phyloP scores from a whole-genome alignment of 1,284 basidiomycete species.

The Heliocybe sulcata region DNA sequence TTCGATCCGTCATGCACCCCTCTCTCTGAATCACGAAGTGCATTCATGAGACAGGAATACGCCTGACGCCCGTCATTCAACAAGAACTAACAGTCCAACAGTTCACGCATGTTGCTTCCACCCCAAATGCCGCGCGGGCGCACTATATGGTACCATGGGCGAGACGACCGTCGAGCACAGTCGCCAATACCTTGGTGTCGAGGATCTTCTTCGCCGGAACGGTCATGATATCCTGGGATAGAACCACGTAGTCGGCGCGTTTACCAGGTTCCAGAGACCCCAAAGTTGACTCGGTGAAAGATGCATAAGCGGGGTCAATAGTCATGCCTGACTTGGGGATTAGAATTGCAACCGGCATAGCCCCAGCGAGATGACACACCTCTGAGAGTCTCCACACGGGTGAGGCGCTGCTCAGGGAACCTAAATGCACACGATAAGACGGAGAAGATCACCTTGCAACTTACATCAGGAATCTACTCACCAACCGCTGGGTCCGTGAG shows the following conservation, averaged over 20 bases:
- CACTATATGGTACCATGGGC: slow-evolving; percentile 48
- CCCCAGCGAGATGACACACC: slow-evolving; percentile 27
- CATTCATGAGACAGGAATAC: background rate
- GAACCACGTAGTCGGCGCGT: slow-evolving; percentile 75
- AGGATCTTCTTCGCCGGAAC: slow-evolving; percentile 57
- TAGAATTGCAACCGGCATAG: background rate
- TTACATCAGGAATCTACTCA: slow-evolving; percentile 23
- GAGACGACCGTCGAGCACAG: slow-evolving; percentile 71
- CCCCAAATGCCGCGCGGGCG: background rate
- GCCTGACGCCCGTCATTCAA: background rate
- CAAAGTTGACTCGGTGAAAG: slow-evolving; percentile 68
- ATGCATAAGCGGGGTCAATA: slow-evolving; percentile 79
- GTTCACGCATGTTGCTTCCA: background rate
- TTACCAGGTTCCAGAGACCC: slow-evolving; percentile 76
- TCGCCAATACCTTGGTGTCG: slow-evolving; percentile 63
- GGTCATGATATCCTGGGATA: slow-evolving; percentile 79
- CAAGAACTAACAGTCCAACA: background rate
- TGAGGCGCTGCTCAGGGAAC: slow-evolving; percentile 78
- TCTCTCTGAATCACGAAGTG: background rate
- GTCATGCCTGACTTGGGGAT: slow-evolving; percentile 45
- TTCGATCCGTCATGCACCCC: background rate
- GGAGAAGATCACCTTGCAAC: background rate
- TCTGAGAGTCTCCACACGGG: slow-evolving; percentile 64
- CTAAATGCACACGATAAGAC: slow-evolving; percentile 26
- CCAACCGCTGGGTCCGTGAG: slow-evolving; percentile 82